Evolutionary conservation across 129 eudicot genomes (phyloP), one percentile per base, ranked within the genome.

Genomic region (Ambrosia artemisiifolia): DNA sequence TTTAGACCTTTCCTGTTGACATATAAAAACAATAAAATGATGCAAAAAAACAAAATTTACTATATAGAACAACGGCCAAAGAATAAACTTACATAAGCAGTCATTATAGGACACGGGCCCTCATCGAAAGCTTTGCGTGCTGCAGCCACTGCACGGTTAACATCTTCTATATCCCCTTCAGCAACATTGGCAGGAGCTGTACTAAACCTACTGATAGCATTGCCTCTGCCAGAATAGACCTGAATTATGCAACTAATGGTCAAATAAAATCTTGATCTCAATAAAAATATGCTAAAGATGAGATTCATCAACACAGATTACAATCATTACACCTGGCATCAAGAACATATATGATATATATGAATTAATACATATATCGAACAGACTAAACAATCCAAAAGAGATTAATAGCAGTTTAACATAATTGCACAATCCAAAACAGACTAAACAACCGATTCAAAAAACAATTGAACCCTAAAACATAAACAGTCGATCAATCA

Each of bases 81-180:
- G 6, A 68, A 69, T 50, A 28, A 63, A 65, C 82, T 78, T 84
- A 92, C 97, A 79, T 92, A 92, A 51, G 97, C 88, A 34, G 87
- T 84, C 97, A 88, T 84, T 83, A 51, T 87, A 9, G 97, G 97
- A 96, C 97, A 92, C 12, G 98, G 98, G 4, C 98, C 98, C 69
- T 92, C 89, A 69, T 92, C 98, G 57, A 92, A 92, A 6, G 98
- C 98, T 75, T 89, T 89, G 3, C 96, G 87, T 44, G 98, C 98
- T 68, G 98, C 95, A 62, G 89, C 47, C 4, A 92, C 98, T 16
- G 98, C 98, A 30, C 94, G 88, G 63, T 89, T 71, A 44, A 92
- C 67, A 70, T 92, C 98, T 80, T 92, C 96, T 0, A 70, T 8
- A 54, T 92, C 96, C 20, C 89, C 96, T 83, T 92, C 96, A 75